Evolutionary conservation across 2,329 filamentous ascomycete genomes (phyloP), one percentile per base, ranked within the genome.

Genomic region (Daldinia sp.): DNA sequence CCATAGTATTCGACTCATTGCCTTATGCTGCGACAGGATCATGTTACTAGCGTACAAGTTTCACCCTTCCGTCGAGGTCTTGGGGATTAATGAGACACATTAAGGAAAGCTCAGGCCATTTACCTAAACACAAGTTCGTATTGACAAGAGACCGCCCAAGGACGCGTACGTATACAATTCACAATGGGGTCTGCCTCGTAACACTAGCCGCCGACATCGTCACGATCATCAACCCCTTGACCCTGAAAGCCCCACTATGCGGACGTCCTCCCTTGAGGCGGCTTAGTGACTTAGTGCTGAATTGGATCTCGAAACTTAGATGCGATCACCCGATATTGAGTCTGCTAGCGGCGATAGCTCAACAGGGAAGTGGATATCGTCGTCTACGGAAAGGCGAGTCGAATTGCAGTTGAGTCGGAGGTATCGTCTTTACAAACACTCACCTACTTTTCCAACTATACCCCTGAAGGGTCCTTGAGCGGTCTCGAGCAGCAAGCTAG

Each of bases 321-420:
- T 55, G 50, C 51, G 54, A 59, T 63, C 55, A 63, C 50, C 55
- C 56, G 61, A 51, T 48, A 52, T 56, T 59, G 30, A 59, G 61
- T 50, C 37, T 56, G 32, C 45, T 56, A 58, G 55, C 23, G 30
- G 10, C 29, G 21, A 11, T 54, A 63, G 60, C 29, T 49, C 39
- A 29, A 51, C 43, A 37, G 60, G 55, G 39, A 45, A 49, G 48
- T 43, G 17, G 60, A 47, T 34, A 53, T 45, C 13, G 39, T 27
- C 1, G 27, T 39, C 48, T 57, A 53, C 13, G 48, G 41, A 19
- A 57, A 32, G 47, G 53, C 17, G 51, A 43, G 35, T 41, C 17
- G n/a, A 47, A 11, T 19, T 47, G 25, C 2, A 13, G 25, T 27
- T 6, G 25, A 6, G 30, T 29, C n/a, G 23, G 11, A 30, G 19